These are phyloP conservation scores for Trichodelitschia bisporula DNA, from an alignment of 495 filamentous ascomycete species.

Conservation along the genomic window DNA sequence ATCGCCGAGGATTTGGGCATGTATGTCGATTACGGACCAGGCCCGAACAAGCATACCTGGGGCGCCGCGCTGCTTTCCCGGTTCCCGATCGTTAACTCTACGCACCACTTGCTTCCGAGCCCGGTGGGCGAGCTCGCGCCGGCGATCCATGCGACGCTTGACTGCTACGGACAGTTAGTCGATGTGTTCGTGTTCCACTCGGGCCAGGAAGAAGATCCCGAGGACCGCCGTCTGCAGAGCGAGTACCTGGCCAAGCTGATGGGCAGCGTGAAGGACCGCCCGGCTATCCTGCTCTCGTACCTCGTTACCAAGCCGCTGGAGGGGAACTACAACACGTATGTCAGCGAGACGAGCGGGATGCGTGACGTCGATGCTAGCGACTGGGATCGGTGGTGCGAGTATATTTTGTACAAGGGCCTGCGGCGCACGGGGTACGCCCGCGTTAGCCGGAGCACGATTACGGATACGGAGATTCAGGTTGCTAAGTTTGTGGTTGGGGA, in stretches of 20 bases:
- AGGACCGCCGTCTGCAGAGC: slow-evolving; percentile 72
- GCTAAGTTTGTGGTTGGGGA: slow-evolving; percentile 83
- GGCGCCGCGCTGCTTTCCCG: slow-evolving; percentile 81
- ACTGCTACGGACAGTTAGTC: slow-evolving; percentile 70
- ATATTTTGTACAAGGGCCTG: slow-evolving; percentile 83
- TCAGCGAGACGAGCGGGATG: slow-evolving; percentile 71
- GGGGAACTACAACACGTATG: slow-evolving; percentile 95
- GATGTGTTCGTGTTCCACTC: slow-evolving; percentile 98
- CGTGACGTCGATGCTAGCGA: slow-evolving; percentile 81
- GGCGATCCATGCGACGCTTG: slow-evolving; percentile 84
- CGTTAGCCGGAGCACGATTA: slow-evolving; percentile 73
- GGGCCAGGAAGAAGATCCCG: slow-evolving; percentile 90
- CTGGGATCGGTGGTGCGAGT: slow-evolving; percentile 98
- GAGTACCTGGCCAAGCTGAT: slow-evolving; percentile 77
- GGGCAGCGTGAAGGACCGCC: slow-evolving; percentile 47
- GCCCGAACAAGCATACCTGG: slow-evolving; percentile 99
- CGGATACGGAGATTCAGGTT: slow-evolving; percentile 92
- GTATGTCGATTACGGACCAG: slow-evolving; percentile 95
- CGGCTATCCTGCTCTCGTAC: slow-evolving; percentile 70
- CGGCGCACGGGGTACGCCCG: slow-evolving; percentile 74
- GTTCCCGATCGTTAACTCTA: slow-evolving; percentile 93
- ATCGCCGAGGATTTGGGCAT: slow-evolving; percentile 91
- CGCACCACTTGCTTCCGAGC: slow-evolving; percentile 80
- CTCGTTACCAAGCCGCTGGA: slow-evolving; percentile 73
- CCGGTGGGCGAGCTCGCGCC: slow-evolving; percentile 90